Evolutionary conservation across 257 asterid genomes (phyloP).

Genomic region (Penstemon barbatus): DNA sequence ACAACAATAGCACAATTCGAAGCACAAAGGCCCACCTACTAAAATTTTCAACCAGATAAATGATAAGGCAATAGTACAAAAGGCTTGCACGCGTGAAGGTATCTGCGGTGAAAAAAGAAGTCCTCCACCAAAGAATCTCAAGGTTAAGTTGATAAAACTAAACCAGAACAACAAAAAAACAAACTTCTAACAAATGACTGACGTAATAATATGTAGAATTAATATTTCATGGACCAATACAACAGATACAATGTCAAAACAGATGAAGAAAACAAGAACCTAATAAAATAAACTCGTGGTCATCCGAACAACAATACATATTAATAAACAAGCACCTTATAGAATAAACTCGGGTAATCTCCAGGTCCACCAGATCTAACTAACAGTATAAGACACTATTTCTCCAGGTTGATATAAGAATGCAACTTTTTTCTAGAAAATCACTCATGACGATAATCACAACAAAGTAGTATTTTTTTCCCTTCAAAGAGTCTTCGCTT

Average conservation of each 20-base stretch:
- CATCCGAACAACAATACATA: not conserved
- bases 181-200: not conserved
- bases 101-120: not conserved
- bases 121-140: not conserved
- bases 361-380: not conserved
- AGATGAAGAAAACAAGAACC: not conserved
- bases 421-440: not conserved
- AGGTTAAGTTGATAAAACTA: not conserved
- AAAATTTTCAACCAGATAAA: conserved; percentile 36
- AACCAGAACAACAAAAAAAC: not conserved
- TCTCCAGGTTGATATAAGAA: not conserved
- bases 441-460: not conserved
- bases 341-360: not conserved
- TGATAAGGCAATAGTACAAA: conserved; percentile 34
- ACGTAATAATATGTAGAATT: not conserved
- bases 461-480: not conserved
- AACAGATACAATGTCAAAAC: no score
- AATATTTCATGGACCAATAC: not conserved
- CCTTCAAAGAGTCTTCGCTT: not conserved
- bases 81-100: not conserved
- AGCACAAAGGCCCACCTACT: conserved; percentile 93
- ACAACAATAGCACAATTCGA: conserved; percentile 73
- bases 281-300: not conserved
- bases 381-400: not conserved
- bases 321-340: not conserved